Percentiles rank a stretch among this genome's conserved stretches.
These are phyloP conservation scores for Alnus rubra DNA, from an alignment of 306 rosid species.

Conservation along the genomic window DNA sequence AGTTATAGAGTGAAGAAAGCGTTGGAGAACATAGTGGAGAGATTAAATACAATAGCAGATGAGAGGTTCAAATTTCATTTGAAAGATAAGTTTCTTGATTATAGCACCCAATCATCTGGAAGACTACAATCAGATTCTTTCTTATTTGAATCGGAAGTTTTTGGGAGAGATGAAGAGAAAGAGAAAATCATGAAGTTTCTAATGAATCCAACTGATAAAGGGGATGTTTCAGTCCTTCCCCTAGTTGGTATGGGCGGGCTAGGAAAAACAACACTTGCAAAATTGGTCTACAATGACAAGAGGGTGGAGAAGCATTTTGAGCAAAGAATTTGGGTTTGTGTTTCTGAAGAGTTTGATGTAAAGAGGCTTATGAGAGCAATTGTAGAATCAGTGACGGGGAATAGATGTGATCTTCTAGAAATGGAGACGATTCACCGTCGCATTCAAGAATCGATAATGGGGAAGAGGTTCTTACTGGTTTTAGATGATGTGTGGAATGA, in stretches of 20 bases:
- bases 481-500: background rate
- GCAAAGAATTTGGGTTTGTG: background rate
- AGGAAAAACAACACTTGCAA: background rate
- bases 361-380: too few species aligned
- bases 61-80: too few species aligned
- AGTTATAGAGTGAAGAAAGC: too few species aligned
- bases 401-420: too few species aligned
- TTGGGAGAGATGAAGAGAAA: conserved; percentile 25
- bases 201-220: background rate
- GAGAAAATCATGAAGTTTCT: background rate
- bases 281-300: background rate
- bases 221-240: background rate
- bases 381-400: background rate
- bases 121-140: too few species aligned
- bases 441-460: background rate
- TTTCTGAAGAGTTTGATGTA: background rate
- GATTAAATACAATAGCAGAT: too few species aligned
- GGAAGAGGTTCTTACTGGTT: background rate
- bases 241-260: background rate
- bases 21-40: too few species aligned
- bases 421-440: too few species aligned
- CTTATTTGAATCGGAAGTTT: background rate
- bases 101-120: too few species aligned
- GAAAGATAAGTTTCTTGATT: too few species aligned
- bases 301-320: background rate